These are phyloP conservation scores for Leptodermis oblonga DNA, from an alignment of 257 asterid species.

Conservation along the genomic window DNA sequence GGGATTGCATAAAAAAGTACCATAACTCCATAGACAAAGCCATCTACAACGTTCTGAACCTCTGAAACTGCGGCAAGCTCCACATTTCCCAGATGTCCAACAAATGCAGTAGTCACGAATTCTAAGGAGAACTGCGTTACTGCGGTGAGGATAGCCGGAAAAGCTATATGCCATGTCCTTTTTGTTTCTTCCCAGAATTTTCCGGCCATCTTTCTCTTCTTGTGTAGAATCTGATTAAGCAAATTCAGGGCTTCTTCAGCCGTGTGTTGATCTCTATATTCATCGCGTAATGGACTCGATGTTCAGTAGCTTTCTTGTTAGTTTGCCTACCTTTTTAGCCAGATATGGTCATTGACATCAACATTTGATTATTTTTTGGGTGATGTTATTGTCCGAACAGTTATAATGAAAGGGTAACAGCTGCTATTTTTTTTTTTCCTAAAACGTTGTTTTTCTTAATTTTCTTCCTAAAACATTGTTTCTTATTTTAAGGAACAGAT, in stretches of 20 bases:
- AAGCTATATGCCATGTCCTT: conserved; percentile 31
- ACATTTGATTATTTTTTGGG: too few relatives aligned
- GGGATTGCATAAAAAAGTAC: too few relatives aligned
- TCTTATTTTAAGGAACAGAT: too few relatives aligned
- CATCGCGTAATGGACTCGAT: neutral
- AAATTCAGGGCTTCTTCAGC: conserved; percentile 1
- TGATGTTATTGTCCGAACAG: too few relatives aligned
- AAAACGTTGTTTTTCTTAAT: too few relatives aligned
- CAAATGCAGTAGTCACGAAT: conserved; percentile 63
- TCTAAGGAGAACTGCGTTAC: conserved; percentile 75
- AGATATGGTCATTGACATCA: too few relatives aligned
- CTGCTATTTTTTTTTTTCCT: too few relatives aligned
- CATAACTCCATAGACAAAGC: conserved; percentile 81
- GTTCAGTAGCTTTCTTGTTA: too few relatives aligned
- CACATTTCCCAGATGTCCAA: conserved; percentile 65
- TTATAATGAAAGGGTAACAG: too few relatives aligned
- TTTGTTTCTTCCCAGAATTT: conserved; percentile 26
- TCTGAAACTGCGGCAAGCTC: conserved; percentile 81
- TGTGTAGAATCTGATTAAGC: neutral
- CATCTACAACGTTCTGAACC: conserved; percentile 77
- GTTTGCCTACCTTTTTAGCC: neutral
- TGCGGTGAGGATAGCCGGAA: conserved; percentile 59
- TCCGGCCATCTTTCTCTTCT: neutral
- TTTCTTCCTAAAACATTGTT: too few relatives aligned
- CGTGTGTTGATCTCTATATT: neutral